Evolutionary conservation across 306 rosid genomes (phyloP), one percentile per base, ranked within the genome.

Genomic region (Casuarina cunninghamiana): DNA sequence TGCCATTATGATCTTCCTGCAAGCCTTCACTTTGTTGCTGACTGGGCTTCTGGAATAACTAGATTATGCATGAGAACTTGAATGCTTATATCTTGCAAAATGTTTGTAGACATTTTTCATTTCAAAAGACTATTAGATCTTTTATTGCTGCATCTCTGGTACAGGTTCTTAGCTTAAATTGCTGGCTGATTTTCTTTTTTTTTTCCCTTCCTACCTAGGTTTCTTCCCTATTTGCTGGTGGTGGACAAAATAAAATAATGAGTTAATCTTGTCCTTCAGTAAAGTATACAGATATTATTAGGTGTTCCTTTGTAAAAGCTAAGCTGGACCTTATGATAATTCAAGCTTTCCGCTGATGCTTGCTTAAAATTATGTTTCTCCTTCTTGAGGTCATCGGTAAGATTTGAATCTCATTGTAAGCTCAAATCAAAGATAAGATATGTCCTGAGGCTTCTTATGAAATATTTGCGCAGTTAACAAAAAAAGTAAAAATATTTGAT

Each of bases 331-430:
- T 17, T 61, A 13, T 61, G 43, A 61, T 3, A 26, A 12, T 35
- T 65, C 21, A 38, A 32, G 70, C 39, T 62, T 65, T 37, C 70
- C 35, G 15, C 6, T 38, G 70, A 65, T 39, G 7, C 45, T 26
- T 65, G 26, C 48, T 42, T 65, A 65, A 65, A 65, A 48, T 42
- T 48, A 10, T 57, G 62, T 55, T n/a, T 55, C 11, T 6, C 21
- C 9, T 57, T 65, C 48, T 8, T 65, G 70, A 6, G 70, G 26
- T 13, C 70, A 65, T 53, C 17, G 46, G 41, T 66, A 16, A 37
- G 21, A 44, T 57, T 37, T 71, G 75, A 77, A 75, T 83, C 74
- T 78, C 38, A 19, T 57, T 45, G 46, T 39, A 43, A 65, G 45
- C 71, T 65, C 4, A 17, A 6, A 65, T 65, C 26, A 39, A 42